phyloP scores from a whole-genome alignment of 192 early-diverging fungal genomes.

The Coemansia sp. region DNA sequence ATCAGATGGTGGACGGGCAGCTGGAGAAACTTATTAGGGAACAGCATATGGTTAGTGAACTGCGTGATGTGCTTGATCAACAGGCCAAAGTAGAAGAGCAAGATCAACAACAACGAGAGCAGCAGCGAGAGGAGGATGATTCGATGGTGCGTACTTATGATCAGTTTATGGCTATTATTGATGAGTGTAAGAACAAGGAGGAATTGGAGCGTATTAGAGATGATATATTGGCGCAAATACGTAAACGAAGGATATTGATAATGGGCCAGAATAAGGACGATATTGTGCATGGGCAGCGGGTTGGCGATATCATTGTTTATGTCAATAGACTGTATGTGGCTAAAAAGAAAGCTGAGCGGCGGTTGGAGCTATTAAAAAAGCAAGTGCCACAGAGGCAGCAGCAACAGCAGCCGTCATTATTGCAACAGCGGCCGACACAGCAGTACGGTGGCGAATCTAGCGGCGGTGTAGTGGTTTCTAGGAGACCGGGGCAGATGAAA shows the following conservation, averaged over 20 bases:
- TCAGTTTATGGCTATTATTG: constrained; percentile 74
- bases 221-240: constrained; percentile 73
- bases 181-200: constrained; percentile 61
- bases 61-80: constrained; percentile 67
- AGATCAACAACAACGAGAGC: not conserved
- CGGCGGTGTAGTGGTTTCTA: not conserved
- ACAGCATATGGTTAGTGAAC: constrained; percentile 70
- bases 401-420: not conserved
- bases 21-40: constrained; percentile 52
- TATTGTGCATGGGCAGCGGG: constrained; percentile 78
- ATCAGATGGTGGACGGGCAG: constrained; percentile 74
- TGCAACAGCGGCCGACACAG: not conserved
- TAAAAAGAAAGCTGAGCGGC: constrained; percentile 72
- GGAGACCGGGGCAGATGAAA: not conserved
- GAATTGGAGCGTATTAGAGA: constrained; percentile 70
- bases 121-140: constrained; percentile 2
- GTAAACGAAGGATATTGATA: constrained; percentile 61
- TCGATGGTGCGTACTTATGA: constrained; percentile 61
- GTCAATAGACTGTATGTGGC: constrained; percentile 75
- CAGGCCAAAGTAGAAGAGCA: constrained; percentile 44
- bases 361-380: constrained; percentile 46
- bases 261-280: constrained; percentile 69
- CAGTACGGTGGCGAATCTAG: not conserved
- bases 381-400: constrained; percentile 30
- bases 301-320: constrained; percentile 72